Base-by-base conservation (phyloP, 441 rosid genomes). In the Cnidoscolus chayamansa region DNA sequence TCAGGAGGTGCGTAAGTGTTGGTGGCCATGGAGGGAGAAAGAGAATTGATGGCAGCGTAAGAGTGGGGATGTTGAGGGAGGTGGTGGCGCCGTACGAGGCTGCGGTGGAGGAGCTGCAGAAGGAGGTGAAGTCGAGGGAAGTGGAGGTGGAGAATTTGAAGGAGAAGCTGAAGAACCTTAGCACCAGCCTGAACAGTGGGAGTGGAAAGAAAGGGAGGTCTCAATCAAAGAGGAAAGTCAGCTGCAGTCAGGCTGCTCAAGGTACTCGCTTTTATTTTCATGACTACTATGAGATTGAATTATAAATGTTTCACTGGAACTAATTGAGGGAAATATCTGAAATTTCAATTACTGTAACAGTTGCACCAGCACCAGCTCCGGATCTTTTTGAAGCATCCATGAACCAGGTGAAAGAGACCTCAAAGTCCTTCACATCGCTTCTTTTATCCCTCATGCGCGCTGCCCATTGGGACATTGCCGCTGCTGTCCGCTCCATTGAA, bases 21-120 rank as follows among this genome's bases (percentile, higher is more conserved):
- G 76, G 79, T 0, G 79, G 87, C 65, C 78, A 73, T 68, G 84
- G 80, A 62, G 73, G 65, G 65, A 64, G 72, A 57, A 75, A 43
- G 55, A 30, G 56, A 15, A 0, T 50, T 4, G 74, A 80, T 10
- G 68, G 80, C 32, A 32, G 76, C 17, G 78, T 72, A 19, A 68
- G 69, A 13, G 85, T 77, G 45, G 87, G 83, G 56, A 72, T 83
- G 86, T 69, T 94, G 77, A 94, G 90, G 76, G 93, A 92, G 77
- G 87, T 86, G 68, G 97, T 88, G 81, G 99, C 96, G 63, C 97
- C 99, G 54, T 94, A 94, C 40, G 97, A 94, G 79, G 99, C 94
- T 12, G 89, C 86, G 20, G 82, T 92, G 77, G 94, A 88, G 63
- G 99, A 90, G 76, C 77, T 94, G 82, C 88, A 86, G 90, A 89